phyloP scores from a whole-genome alignment of 1,139 yeast genomes.

The Geotrichum carabidarum region DNA sequence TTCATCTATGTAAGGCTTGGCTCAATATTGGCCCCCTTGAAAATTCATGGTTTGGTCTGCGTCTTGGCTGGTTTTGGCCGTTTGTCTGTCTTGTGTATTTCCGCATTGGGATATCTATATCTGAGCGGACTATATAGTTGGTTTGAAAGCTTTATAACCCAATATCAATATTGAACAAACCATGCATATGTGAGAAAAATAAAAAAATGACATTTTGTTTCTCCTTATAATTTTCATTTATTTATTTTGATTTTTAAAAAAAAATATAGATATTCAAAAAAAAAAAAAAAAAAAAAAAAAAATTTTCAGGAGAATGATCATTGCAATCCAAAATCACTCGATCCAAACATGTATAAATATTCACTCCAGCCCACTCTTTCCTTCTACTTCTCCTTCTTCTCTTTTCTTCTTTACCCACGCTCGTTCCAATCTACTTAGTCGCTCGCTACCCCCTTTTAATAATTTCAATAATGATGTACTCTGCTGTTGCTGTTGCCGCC shows the following conservation, averaged over 20 bases:
- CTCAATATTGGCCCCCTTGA: no score
- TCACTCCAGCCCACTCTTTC: slow-evolving; percentile 4
- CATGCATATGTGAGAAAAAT: no score
- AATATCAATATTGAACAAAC: no score
- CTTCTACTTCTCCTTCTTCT: slow-evolving; percentile 15
- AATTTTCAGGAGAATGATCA: background rate
- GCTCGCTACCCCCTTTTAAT: slow-evolving; percentile 2
- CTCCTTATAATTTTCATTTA: no score
- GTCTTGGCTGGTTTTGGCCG: no score
- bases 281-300: background rate
- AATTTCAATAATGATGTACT: slow-evolving; percentile 36
- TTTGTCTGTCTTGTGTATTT: no score
- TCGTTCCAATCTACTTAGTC: slow-evolving; percentile 14
- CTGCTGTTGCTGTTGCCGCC: slow-evolving; percentile 24
- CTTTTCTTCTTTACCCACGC: slow-evolving; percentile 28
- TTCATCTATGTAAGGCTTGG: no score
- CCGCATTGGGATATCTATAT: no score
- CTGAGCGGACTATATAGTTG: no score
- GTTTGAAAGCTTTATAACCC: no score
- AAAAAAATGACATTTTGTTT: no score
- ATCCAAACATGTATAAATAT: background rate
- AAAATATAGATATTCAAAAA: background rate
- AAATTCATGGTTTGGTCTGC: no score
- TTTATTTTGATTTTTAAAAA: background rate
- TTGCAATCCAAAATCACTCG: background rate